Evolutionary conservation across 176 grass and related monocot genomes (phyloP).

Genomic region (Puccinellia tenuiflora): DNA sequence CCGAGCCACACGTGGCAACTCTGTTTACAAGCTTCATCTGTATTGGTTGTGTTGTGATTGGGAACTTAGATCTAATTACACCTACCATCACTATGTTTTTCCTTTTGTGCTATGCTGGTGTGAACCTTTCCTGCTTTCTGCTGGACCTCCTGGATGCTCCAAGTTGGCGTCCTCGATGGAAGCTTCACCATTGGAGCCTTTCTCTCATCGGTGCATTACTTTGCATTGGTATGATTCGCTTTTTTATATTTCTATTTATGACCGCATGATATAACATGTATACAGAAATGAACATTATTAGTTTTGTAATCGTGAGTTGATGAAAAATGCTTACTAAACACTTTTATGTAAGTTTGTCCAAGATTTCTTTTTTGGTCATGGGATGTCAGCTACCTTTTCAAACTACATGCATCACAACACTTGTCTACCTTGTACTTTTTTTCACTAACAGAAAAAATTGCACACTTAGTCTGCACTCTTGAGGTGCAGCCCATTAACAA

Average conservation of each 20-base stretch:
- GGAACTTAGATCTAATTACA: constrained; percentile 91
- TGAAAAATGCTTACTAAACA: neutral
- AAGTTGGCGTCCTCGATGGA: constrained; percentile 98
- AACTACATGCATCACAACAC: neutral
- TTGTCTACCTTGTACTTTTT: neutral
- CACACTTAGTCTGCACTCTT: neutral
- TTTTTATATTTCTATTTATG: constrained; percentile 7
- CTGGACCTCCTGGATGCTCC: constrained; percentile 97
- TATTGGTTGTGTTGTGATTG: constrained; percentile 78
- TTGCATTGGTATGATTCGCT: constrained; percentile 71
- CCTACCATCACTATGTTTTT: constrained; percentile 99
- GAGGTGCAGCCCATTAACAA: constrained; percentile 5
- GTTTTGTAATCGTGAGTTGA: neutral
- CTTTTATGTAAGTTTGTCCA: neutral
- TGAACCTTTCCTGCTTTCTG: constrained; percentile 92
- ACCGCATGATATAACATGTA: neutral
- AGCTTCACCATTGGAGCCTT: constrained; percentile 90
- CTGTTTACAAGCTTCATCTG: constrained; percentile 92
- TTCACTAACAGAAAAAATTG: neutral
- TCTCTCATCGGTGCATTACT: constrained; percentile 81
- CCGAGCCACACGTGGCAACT: constrained; percentile 82
- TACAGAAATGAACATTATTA: neutral
- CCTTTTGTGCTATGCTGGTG: constrained; percentile 90
- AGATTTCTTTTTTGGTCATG: neutral
- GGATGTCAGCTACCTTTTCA: neutral